Evolutionary conservation across 345 rosid species (phyloP).

Genomic region (Toxicodendron radicans): DNA sequence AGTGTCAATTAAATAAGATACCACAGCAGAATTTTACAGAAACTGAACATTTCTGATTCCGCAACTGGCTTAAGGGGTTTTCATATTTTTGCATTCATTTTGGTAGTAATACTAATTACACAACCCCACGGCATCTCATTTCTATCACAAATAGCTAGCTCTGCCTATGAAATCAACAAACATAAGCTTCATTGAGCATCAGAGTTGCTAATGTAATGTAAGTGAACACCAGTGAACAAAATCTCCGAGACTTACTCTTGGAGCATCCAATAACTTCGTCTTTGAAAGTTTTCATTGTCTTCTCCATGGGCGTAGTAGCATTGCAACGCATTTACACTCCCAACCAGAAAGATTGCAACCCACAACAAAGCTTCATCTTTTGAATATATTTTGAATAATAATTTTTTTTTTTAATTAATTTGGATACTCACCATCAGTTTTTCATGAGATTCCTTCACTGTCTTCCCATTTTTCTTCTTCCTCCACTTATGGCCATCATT

Average conservation of each 20-base stretch:
- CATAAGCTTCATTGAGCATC: too few relatives aligned
- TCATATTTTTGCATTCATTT: too few relatives aligned
- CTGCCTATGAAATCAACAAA: too few relatives aligned
- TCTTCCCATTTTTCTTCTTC: slow-evolving; percentile 87
- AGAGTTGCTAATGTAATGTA: background rate
- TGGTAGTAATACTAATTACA: too few relatives aligned
- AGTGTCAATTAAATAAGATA: slow-evolving; percentile 15
- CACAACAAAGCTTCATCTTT: too few relatives aligned
- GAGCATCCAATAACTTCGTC: slow-evolving; percentile 98
- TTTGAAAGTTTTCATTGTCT: slow-evolving; percentile 45
- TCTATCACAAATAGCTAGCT: too few relatives aligned
- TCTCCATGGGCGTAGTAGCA: slow-evolving; percentile 82
- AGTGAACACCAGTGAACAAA: background rate
- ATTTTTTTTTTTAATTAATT: too few relatives aligned
- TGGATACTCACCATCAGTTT: background rate
- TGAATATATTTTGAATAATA: too few relatives aligned
- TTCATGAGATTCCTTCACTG: slow-evolving; percentile 92
- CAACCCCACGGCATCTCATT: too few relatives aligned
- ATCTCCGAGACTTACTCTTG: slow-evolving; percentile 71
- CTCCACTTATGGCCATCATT: slow-evolving; percentile 96
- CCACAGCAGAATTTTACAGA: background rate
- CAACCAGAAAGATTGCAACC: slow-evolving; percentile 49
- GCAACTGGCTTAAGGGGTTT: too few relatives aligned
- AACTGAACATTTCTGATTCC: slow-evolving; percentile 15
- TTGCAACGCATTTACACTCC: slow-evolving; percentile 83